Evolutionary conservation across 768 basidiomycete species (phyloP), one percentile per base, ranked within the genome.

Genomic region (Podaxis sp.): DNA sequence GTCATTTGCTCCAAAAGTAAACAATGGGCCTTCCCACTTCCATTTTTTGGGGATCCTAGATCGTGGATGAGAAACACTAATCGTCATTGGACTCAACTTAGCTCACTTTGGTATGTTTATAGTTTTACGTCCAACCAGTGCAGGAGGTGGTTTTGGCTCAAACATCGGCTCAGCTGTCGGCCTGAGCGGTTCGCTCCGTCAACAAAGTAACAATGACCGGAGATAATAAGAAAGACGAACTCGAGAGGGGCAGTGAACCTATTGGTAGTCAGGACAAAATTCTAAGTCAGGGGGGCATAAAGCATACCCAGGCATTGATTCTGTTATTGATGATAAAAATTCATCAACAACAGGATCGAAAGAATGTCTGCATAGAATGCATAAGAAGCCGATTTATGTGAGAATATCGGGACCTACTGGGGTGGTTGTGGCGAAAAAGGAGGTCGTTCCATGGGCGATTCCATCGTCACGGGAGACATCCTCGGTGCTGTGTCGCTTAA

Each of bases 1-100:
- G 21, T 72, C 73, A 4, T 69, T 70, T 11, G 71, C 69, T 2
- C 71, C 70, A 25, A 73, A 74, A 21, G 82, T 74, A 57, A 77
- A 76, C 28, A 89, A 72, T 21, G 81, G 72, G 23, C 87, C 88
- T 38, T 76, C 72, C 89, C 89, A 90, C 63, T 77, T 84, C 83
- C 83, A 90, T 56, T 81, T 81, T 67, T 83, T 84, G 21, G 75
- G 75, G 42, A 84, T 82, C 63, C 87, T 88, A 58, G 13, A 16
- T 32, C 13, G 48, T 18, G 11, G 13, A 13, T 36, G 16, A 50
- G 47, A 4, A 18, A 35, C 4, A 40, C 21, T 35, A n/a, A 14
- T 35, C 10, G 18, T 13, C 14, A 55, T 23, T 25, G 21, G 13
- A 28, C 21, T 51, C 32, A 7, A 14, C 14, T 46, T 21, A 25